Base-by-base conservation (phyloP, 768 basidiomycete species). In the Tephrocybe sp. region DNA sequence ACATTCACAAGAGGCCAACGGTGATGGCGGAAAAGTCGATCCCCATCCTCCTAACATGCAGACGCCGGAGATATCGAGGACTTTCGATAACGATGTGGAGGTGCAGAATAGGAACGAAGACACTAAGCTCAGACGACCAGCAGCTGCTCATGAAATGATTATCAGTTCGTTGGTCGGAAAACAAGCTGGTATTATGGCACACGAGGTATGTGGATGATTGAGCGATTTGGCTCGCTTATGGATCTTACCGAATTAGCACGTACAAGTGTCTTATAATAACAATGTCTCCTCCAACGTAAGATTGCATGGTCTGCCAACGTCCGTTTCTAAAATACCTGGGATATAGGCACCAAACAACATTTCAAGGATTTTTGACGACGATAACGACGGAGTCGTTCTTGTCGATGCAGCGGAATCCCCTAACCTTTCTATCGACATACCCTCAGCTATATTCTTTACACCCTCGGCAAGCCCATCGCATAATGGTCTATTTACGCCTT, bases 351-450 rank as follows among this genome's bases (percentile, higher is more conserved):
- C 24, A 7, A 11, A 37, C 18, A 40, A 52, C 24, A 39, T 47
- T 34, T 27, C 42, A 18, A 47, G 9, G 35, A 41, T 49, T 26
- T 47, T 50, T 21, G 43, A 53, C 27, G 45, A 41, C 21, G 47
- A 51, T 25, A 40, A 19, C 8, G 39, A 49, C 13, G 26, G 24
- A 30, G 3, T 25, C 11, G 22, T 16, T 18, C 25, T 25, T 8
- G 37, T 45, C 13, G 49, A 54, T 19, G 52, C 49, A 9, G 51
- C 48, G 15, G 60, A 63, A 22, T 51, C 51, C 3, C 36, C 44
- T 9, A 40, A 9, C 9, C 16, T 47, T 22, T 53, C 51, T 24
- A 11, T 36, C 5, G 36, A 40, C 27, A 34, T 48, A 21, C 31
- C 46, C 16, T 30, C 32, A 24, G 16, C 19, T 21, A 31, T 48